Percentiles rank a stretch among this genome's conserved stretches.
These are phyloP conservation scores for Lachancea cidri DNA, from an alignment of 805 yeast species.

Conservation along the genomic window DNA sequence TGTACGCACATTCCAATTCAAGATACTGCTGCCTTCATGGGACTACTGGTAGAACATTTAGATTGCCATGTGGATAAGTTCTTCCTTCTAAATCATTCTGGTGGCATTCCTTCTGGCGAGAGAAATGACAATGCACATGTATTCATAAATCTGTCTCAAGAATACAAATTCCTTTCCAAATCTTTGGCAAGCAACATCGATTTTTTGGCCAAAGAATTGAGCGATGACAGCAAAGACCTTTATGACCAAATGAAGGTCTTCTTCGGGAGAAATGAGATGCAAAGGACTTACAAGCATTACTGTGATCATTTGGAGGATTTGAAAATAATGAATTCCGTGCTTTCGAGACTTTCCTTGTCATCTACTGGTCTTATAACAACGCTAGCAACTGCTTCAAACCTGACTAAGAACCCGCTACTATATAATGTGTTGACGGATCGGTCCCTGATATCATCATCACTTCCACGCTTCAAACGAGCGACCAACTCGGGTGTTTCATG, in stretches of 20 bases:
- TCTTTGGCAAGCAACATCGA: slow-evolving; percentile 10
- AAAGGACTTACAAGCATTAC: slow-evolving; percentile 8
- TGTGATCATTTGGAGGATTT: slow-evolving; percentile 64
- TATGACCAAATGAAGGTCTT: slow-evolving; percentile 11
- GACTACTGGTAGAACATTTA: slow-evolving; percentile 35
- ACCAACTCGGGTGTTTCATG: slow-evolving; percentile 17
- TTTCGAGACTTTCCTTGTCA: slow-evolving; percentile 47
- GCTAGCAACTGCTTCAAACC: slow-evolving; percentile 59
- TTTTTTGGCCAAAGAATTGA: slow-evolving; percentile 8
- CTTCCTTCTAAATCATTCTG: slow-evolving; percentile 70
- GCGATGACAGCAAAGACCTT: not conserved
- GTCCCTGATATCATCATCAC: slow-evolving; percentile 82
- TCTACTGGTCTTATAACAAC: slow-evolving; percentile 88
- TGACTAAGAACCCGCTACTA: slow-evolving; percentile 59
- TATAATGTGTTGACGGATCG: slow-evolving; percentile 90
- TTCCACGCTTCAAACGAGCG: slow-evolving; percentile 55
- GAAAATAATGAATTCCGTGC: slow-evolving; percentile 49
- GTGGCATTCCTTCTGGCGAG: slow-evolving; percentile 89
- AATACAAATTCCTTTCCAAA: slow-evolving; percentile 33
- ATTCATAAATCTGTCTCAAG: slow-evolving; percentile 79
- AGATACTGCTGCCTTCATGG: slow-evolving; percentile 35
- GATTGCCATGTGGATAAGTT: slow-evolving; percentile 60
- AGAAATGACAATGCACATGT: slow-evolving; percentile 81
- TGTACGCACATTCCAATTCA: slow-evolving; percentile 38
- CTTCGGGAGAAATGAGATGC: slow-evolving; percentile 15